Conservation (phyloP, 1,139 yeast genomes). For the Protomyces pachydermus region DNA sequence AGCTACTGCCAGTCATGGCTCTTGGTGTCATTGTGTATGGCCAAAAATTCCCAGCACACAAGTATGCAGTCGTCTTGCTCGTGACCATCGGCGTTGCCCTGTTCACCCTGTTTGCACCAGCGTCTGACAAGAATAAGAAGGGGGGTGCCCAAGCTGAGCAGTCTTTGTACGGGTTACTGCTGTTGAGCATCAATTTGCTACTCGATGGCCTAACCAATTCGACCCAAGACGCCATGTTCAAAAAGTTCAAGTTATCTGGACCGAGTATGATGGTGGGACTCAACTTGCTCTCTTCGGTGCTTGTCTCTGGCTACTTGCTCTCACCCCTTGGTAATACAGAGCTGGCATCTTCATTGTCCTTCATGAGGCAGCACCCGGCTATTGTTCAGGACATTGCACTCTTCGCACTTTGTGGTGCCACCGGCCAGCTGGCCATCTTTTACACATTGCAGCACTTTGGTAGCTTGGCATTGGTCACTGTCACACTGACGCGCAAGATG, state of each 20-base stretch:
- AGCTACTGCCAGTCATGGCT: slow-evolving; percentile 84
- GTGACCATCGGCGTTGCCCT: slow-evolving; percentile 78
- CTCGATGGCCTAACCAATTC: slow-evolving; percentile 91
- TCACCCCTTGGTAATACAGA: slow-evolving; percentile 35
- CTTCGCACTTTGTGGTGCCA: slow-evolving; percentile 76
- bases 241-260: slow-evolving; percentile 55
- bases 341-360: slow-evolving; percentile 44
- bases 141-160: slow-evolving; percentile 38
- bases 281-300: slow-evolving; percentile 53
- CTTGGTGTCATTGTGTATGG: slow-evolving; percentile 72
- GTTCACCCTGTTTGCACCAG: slow-evolving; percentile 54
- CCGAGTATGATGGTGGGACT: slow-evolving; percentile 82
- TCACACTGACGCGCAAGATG: slow-evolving; percentile 95
- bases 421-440: slow-evolving; percentile 90
- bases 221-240: slow-evolving; percentile 79
- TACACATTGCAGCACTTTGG: slow-evolving; percentile 77
- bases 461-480: slow-evolving; percentile 77
- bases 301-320: slow-evolving; percentile 44
- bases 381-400: slow-evolving; percentile 56
- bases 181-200: slow-evolving; percentile 59
- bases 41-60: slow-evolving; percentile 66
- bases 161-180: slow-evolving; percentile 52
- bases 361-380: slow-evolving; percentile 48
- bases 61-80: slow-evolving; percentile 65
- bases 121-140: slow-evolving; percentile 32